Conservation (phyloP, 2,329 filamentous ascomycete genomes). For the Penicillium rolfsii region DNA sequence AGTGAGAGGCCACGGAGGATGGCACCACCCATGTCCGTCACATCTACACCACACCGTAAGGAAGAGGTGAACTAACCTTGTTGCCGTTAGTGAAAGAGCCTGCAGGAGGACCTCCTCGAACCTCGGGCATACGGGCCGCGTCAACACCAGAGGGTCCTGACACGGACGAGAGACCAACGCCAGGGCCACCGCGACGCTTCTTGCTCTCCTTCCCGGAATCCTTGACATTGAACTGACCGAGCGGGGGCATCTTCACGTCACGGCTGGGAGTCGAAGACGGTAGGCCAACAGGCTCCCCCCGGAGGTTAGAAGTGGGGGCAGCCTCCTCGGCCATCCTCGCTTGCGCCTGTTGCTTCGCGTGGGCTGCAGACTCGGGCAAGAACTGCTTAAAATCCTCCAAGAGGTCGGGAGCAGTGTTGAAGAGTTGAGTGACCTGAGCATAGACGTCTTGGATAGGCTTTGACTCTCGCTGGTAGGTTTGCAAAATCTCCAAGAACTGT, state of each 20-base stretch:
- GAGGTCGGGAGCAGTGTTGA: slow-evolving; percentile 89
- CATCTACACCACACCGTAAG: neutral
- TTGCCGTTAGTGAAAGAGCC: slow-evolving; percentile 49
- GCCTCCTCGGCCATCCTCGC: slow-evolving; percentile 65
- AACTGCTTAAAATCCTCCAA: slow-evolving; percentile 99
- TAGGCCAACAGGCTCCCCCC: slow-evolving; percentile 54
- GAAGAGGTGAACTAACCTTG: slow-evolving; percentile 51
- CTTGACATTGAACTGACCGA: slow-evolving; percentile 87
- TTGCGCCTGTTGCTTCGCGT: slow-evolving; percentile 64
- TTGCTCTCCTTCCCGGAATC: slow-evolving; percentile 89
- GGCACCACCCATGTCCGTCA: neutral
- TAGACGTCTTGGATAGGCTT: slow-evolving; percentile 99
- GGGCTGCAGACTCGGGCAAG: slow-evolving; percentile 82
- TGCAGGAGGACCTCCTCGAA: slow-evolving; percentile 39
- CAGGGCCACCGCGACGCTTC: slow-evolving; percentile 71
- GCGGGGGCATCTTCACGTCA: slow-evolving; percentile 77
- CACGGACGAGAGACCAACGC: slow-evolving; percentile 38
- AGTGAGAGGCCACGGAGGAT: neutral
- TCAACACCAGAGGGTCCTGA: slow-evolving; percentile 40
- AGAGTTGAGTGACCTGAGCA: slow-evolving; percentile 90
- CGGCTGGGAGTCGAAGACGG: slow-evolving; percentile 56
- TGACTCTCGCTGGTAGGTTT: slow-evolving; percentile 96
- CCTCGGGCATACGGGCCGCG: slow-evolving; percentile 38
- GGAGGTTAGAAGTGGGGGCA: slow-evolving; percentile 66
- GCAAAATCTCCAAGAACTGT: slow-evolving; percentile 95